Evolutionary conservation across 352 stramenopile species (phyloP).

Genomic region (Phytophthora capsici): DNA sequence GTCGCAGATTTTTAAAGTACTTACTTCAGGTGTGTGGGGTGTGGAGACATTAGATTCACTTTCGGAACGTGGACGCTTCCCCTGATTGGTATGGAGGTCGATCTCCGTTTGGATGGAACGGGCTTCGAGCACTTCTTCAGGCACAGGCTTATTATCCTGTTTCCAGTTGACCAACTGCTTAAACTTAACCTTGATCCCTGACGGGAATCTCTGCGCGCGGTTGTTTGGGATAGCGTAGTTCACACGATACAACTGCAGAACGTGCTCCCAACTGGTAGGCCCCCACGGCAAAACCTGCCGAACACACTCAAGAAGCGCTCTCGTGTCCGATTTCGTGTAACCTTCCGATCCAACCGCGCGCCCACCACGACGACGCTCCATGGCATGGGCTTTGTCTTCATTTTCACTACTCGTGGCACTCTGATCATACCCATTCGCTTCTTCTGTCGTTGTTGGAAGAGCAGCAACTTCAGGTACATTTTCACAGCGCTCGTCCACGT

Average conservation of each 20-base stretch:
- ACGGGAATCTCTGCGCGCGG: constrained; percentile 24
- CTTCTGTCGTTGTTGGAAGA: neutral
- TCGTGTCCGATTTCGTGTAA: constrained; percentile 33
- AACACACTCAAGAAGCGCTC: constrained; percentile 31
- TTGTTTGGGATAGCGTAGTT: constrained; percentile 37
- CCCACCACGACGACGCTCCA: constrained; percentile 24
- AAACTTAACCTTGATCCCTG: constrained; percentile 49
- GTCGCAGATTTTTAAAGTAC: neutral
- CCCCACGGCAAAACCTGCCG: constrained; percentile 34
- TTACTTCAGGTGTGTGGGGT: constrained; percentile 14
- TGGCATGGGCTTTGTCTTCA: constrained; percentile 3
- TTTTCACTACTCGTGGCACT: constrained; percentile 17
- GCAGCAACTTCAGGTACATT: neutral
- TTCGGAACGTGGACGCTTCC: constrained; percentile 21
- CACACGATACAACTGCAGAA: constrained; percentile 39
- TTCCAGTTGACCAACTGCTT: constrained; percentile 44
- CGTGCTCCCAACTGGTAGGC: constrained; percentile 36
- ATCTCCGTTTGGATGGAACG: constrained; percentile 39
- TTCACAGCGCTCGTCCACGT: constrained; percentile 5
- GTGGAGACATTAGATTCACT: constrained; percentile 13
- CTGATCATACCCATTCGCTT: neutral
- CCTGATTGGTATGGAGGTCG: constrained; percentile 10
- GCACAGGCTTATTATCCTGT: constrained; percentile 9
- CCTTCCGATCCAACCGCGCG: constrained; percentile 40
- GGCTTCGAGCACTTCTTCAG: constrained; percentile 35